Percentiles rank a stretch among this genome's conserved stretches.
These are phyloP conservation scores for Diaporthe ampelina DNA, from an alignment of 2,329 filamentous ascomycete genomes.

Conservation along the genomic window DNA sequence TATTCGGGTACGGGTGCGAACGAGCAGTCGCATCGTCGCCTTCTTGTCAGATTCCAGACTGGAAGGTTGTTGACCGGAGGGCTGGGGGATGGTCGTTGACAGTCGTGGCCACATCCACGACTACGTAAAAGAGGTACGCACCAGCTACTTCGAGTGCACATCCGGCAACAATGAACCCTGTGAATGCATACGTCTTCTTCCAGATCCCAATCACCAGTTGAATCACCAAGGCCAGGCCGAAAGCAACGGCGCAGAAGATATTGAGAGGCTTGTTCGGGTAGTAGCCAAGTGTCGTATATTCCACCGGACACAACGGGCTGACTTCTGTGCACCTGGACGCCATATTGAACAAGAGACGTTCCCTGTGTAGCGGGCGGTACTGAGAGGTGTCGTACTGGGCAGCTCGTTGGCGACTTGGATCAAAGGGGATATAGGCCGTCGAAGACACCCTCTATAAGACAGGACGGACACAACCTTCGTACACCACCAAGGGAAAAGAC, in stretches of 20 bases:
- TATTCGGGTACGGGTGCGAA: not conserved
- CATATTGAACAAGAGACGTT: conserved; percentile 33
- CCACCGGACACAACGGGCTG: conserved; percentile 62
- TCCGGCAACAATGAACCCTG: conserved; percentile 62
- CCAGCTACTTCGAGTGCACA: conserved; percentile 65
- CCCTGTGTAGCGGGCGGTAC: not conserved
- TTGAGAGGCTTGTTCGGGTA: conserved; percentile 69
- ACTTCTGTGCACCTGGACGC: conserved; percentile 55
- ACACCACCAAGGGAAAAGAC: not conserved
- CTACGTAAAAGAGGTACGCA: conserved; percentile 46
- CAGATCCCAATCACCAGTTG: conserved; percentile 60
- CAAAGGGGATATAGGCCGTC: not conserved
- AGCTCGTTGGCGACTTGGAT: not conserved
- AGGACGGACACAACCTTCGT: not conserved
- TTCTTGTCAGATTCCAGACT: not conserved
- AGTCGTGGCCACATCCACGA: not conserved
- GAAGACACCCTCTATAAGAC: not conserved
- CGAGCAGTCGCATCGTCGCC: not conserved
- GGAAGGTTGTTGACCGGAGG: not conserved
- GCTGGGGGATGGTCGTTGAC: not conserved
- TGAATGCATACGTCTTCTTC: conserved; percentile 70
- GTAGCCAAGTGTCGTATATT: conserved; percentile 68
- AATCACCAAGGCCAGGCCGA: conserved; percentile 59
- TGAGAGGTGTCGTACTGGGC: not conserved
- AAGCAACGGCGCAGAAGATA: conserved; percentile 65